These are phyloP conservation scores for Talaromyces amestolkiae DNA, from an alignment of 2,329 filamentous ascomycete genomes.

Conservation along the genomic window DNA sequence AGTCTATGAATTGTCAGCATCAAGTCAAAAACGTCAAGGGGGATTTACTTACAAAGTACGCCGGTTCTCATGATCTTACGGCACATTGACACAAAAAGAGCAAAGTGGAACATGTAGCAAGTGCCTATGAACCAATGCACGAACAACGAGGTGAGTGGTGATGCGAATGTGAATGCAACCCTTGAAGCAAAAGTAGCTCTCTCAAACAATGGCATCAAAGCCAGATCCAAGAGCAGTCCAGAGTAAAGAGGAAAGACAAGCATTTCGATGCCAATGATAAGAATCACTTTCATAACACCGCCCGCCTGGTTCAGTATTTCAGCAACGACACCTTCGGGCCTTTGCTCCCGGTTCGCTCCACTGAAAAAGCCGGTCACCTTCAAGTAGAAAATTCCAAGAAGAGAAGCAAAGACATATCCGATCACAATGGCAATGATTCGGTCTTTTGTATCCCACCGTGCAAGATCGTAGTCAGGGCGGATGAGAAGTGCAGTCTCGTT, in stretches of 20 bases:
- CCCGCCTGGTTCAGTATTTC: constrained; percentile 89
- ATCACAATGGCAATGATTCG: constrained; percentile 70
- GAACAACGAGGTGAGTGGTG: constrained; percentile 87
- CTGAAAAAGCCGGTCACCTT: constrained; percentile 69
- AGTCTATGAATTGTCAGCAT: constrained; percentile 57
- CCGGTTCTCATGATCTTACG: constrained; percentile 94
- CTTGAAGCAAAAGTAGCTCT: constrained; percentile 73
- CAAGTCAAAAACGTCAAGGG: not conserved
- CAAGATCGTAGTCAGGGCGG: constrained; percentile 57
- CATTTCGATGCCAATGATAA: constrained; percentile 99
- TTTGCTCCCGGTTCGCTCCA: constrained; percentile 52
- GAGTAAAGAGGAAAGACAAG: constrained; percentile 95
- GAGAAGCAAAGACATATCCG: constrained; percentile 75
- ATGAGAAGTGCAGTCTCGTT: constrained; percentile 26
- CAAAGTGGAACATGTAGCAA: constrained; percentile 99
- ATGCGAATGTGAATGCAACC: constrained; percentile 71
- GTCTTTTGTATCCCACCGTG: constrained; percentile 68
- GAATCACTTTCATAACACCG: constrained; percentile 93
- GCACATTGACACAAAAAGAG: constrained; percentile 97
- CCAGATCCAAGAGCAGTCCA: constrained; percentile 82
- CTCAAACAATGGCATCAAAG: constrained; percentile 84
- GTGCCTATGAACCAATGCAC: constrained; percentile 99
- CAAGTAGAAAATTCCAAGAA: constrained; percentile 75
- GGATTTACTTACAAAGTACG: constrained; percentile 70
- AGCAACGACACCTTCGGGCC: constrained; percentile 68